Conservation (phyloP, 164 flowering plant genomes). For the Stephania japonica region DNA sequence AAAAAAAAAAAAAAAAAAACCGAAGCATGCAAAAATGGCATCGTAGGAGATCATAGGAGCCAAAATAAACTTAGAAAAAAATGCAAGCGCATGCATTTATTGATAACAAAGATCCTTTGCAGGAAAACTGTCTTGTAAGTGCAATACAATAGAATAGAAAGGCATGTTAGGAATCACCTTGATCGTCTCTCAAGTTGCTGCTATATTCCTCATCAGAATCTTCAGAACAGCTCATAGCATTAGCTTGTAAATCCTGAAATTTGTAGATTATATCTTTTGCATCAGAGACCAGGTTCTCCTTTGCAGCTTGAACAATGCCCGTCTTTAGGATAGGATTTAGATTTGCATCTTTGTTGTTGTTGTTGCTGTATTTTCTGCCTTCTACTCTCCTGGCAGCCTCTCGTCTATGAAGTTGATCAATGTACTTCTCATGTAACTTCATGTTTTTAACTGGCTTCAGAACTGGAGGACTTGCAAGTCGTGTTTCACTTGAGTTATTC, state of each 20-base stretch:
- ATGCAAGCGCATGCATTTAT: background rate
- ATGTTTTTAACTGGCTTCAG: conserved; percentile 70
- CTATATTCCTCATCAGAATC: conserved; percentile 33
- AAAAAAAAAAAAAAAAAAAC: no score
- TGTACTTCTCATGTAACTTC: conserved; percentile 79
- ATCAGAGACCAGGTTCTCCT: conserved; percentile 41
- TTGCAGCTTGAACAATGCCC: conserved; percentile 45
- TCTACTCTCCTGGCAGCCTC: conserved; percentile 62
- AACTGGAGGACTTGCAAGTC: conserved; percentile 64
- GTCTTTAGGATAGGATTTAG: conserved; percentile 15
- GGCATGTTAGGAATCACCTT: conserved; percentile 15
- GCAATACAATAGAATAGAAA: background rate
- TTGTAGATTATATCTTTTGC: conserved; percentile 47
- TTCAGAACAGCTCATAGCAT: conserved; percentile 14
- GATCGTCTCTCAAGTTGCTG: conserved; percentile 21
- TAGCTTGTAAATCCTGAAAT: conserved; percentile 32
- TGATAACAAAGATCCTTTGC: background rate
- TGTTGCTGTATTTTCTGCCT: conserved; percentile 19
- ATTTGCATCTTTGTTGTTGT: conserved; percentile 14
- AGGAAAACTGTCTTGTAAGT: background rate
- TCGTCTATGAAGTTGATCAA: conserved; percentile 65
- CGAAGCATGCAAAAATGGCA: no score
- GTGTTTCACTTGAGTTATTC: conserved; percentile 14
- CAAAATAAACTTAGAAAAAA: background rate
- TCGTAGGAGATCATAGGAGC: background rate